Percentiles rank a stretch among this genome's conserved stretches.
These are phyloP conservation scores for Saturnispora galanensis DNA, from an alignment of 805 yeast species.

Conservation along the genomic window DNA sequence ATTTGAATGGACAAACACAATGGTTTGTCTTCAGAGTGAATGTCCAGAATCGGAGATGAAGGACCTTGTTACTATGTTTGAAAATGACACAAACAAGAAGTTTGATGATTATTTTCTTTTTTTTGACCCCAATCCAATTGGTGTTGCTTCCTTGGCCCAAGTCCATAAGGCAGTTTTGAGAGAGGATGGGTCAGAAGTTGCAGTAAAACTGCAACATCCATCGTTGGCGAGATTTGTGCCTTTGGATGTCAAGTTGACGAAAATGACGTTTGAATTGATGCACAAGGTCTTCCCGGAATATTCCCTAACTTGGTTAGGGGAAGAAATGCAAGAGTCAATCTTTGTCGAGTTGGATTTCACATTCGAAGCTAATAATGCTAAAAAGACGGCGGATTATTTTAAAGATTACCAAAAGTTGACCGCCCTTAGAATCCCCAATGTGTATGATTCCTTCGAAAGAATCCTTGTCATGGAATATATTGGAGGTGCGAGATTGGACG, in stretches of 20 bases:
- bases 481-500: slow-evolving; percentile 75
- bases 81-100: slow-evolving; percentile 49
- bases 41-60: slow-evolving; percentile 75
- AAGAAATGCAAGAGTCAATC: slow-evolving; percentile 78
- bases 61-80: slow-evolving; percentile 60
- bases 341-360: slow-evolving; percentile 85
- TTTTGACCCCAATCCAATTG: slow-evolving; percentile 71
- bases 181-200: slow-evolving; percentile 55
- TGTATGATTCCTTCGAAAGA: slow-evolving; percentile 56
- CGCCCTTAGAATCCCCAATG: slow-evolving; percentile 70
- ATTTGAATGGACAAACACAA: slow-evolving; percentile 87
- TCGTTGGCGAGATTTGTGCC: slow-evolving; percentile 81
- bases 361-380: slow-evolving; percentile 78
- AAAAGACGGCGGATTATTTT: slow-evolving; percentile 60
- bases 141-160: slow-evolving; percentile 94
- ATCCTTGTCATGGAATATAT: slow-evolving; percentile 83
- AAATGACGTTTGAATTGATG: slow-evolving; percentile 63
- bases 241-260: slow-evolving; percentile 71
- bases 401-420: slow-evolving; percentile 45
- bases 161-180: slow-evolving; percentile 72
- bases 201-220: slow-evolving; percentile 94
- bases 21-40: slow-evolving; percentile 84
- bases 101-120: slow-evolving; percentile 56
- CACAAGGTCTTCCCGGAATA: slow-evolving; percentile 83
- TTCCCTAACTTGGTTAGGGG: slow-evolving; percentile 91